phyloP scores from a whole-genome alignment of 225 moss, liverwort and hornwort genomes.

The Straminergon stramineum region DNA sequence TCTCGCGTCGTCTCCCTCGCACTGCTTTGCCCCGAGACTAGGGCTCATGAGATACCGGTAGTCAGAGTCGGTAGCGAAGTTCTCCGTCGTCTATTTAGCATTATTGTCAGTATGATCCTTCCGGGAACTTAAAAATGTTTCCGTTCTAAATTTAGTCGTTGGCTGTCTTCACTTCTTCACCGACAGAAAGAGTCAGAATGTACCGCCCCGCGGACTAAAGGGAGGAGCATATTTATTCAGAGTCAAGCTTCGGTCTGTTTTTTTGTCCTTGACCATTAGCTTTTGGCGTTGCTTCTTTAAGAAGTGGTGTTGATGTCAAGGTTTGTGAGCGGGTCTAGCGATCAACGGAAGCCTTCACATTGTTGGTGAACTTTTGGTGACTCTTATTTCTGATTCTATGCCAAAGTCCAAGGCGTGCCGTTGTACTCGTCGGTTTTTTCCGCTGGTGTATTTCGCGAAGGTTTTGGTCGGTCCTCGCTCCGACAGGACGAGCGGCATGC shows the following conservation, averaged over 20 bases:
- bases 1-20: not conserved
- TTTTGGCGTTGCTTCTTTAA: not conserved
- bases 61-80: not conserved
- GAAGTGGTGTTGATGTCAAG: not conserved
- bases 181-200: slow-evolving; percentile 6
- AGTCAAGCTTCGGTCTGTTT: not conserved
- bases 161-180: not conserved
- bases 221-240: not conserved
- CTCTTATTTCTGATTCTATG: slow-evolving; percentile 1
- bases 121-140: not conserved
- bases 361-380: not conserved
- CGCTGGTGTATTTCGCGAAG: not conserved
- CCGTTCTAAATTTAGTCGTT: slow-evolving; percentile 20
- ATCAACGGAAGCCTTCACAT: not conserved
- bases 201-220: not conserved
- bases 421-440: not conserved
- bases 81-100: not conserved
- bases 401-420: not conserved
- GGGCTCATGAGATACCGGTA: not conserved
- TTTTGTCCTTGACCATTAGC: not conserved
- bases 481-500: slow-evolving; percentile 1
- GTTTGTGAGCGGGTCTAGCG: not conserved
- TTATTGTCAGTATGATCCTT: not conserved
- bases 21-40: not conserved
- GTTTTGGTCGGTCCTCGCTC: not conserved